Evolutionary conservation across 805 yeast genomes (phyloP), one percentile per base, ranked within the genome.

Genomic region (Saccharomyces kudriavzevii): DNA sequence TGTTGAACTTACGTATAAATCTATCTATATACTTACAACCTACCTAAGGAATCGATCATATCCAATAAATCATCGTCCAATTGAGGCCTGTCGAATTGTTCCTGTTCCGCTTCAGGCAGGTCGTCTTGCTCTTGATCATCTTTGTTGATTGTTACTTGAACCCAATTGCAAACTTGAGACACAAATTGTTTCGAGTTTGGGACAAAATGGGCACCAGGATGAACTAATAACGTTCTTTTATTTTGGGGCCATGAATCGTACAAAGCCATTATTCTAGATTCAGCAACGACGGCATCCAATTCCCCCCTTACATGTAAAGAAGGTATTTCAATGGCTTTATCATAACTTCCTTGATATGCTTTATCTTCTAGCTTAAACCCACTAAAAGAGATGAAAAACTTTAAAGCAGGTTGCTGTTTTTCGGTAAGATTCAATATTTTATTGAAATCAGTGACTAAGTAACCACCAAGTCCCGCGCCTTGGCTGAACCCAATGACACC

Each of bases 161-260:
- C 61, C 77, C 77, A 74, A 31, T 59, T 57, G 17, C 69, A 48
- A 8, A 73, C 66, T 49, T 70, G 70, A 6, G 59, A 49, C 0
- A 70, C 71, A 52, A 70, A 72, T 17, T 56, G 64, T 53, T 85
- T 87, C 3, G 89, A 80, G 64, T 87, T 89, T n/a, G 99, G 99
- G 40, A 92, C 95, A 65, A 85, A 92, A 66, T 92, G 99, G 1
- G 97, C 97, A 50, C 98, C 98, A 4, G 97, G 96, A 65, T 92
- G 99, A 57, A 79, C 84, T 54, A 90, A 60, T 47, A 77, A 47
- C 0, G 73, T 75, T 22, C 87, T 70, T 20, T 69, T 68, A 2
- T 61, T 64, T 20, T 70, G 74, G 30, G 70, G 71, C 56, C 79
- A 79, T 17, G 75, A 72, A 9, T 81, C 77, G 57, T 74, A 83